Conservation (phyloP, 2,329 filamentous ascomycete genomes). For the Coniella vitis region DNA sequence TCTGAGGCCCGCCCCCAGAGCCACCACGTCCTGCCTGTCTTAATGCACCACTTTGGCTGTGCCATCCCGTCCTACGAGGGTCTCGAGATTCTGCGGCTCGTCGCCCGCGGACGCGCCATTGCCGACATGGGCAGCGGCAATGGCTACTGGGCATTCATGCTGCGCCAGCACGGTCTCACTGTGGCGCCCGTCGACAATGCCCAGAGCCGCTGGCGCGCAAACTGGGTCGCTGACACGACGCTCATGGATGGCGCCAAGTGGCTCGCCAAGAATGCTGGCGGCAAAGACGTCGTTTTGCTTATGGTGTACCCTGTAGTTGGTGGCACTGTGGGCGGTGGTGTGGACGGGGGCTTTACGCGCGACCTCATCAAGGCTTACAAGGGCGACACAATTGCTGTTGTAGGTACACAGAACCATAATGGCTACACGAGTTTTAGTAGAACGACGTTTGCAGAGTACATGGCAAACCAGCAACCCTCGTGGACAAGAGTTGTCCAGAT, state of each 20-base stretch:
- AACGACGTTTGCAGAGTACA: conserved; percentile 59
- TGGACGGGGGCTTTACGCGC: conserved; percentile 58
- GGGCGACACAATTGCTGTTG: conserved; percentile 61
- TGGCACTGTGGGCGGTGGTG: conserved; percentile 55
- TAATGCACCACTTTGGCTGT: conserved; percentile 77
- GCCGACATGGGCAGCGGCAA: conserved; percentile 65
- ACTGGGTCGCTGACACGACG: conserved; percentile 63
- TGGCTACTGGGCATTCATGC: conserved; percentile 70
- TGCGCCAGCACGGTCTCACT: conserved; percentile 49
- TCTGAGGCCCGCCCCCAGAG: conserved; percentile 44
- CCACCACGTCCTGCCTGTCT: conserved; percentile 64
- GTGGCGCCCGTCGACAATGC: conserved; percentile 60
- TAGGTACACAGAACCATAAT: conserved; percentile 68
- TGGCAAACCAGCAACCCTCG: conserved; percentile 46
- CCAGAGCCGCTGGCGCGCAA: conserved; percentile 60
- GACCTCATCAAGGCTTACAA: conserved; percentile 53
- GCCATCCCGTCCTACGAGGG: conserved; percentile 61
- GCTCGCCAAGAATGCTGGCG: conserved; percentile 39
- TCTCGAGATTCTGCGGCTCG: conserved; percentile 50
- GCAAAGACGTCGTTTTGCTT: conserved; percentile 53
- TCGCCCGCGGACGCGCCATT: conserved; percentile 47
- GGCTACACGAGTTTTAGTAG: conserved; percentile 65
- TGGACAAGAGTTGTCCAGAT: conserved; percentile 59
- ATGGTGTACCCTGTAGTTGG: conserved; percentile 69
- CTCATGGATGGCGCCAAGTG: conserved; percentile 53